Conservation (phyloP, 768 basidiomycete genomes). For the Amanita phalloides region DNA sequence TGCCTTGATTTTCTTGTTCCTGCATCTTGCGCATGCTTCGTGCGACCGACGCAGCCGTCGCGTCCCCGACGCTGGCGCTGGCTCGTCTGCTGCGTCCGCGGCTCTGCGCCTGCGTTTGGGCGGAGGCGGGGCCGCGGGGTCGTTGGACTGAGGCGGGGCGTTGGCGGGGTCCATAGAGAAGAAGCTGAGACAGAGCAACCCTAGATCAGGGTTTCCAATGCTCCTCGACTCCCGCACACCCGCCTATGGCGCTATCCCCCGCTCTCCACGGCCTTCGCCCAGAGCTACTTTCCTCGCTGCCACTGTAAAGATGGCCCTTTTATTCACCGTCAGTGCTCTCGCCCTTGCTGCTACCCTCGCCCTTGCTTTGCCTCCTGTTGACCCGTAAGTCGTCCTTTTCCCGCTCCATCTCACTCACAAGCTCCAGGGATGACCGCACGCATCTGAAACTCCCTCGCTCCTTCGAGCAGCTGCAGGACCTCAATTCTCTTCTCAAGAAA, state of each 20-base stretch:
- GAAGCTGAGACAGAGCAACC: conserved; percentile 11
- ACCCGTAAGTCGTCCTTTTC: conserved; percentile 43
- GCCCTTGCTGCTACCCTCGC: conserved; percentile 72
- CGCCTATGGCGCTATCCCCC: conserved; percentile 43
- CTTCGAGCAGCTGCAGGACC: conserved; percentile 75
- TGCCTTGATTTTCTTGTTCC: conserved; percentile 96
- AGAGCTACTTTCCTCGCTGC: conserved; percentile 66
- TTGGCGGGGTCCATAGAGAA: conserved; percentile 20
- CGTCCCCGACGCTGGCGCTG: conserved; percentile 48
- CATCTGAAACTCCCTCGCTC: conserved; percentile 77
- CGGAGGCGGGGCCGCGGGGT: conserved; percentile 20
- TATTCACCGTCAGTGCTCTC: conserved; percentile 62
- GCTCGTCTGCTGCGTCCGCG: conserved; percentile 41
- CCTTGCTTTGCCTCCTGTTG: conserved; percentile 68
- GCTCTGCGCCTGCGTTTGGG: conserved; percentile 48
- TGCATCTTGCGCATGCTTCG: conserved; percentile 87
- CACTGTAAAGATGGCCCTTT: conserved; percentile 69
- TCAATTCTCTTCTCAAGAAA: conserved; percentile 83
- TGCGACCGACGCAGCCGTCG: conserved; percentile 79
- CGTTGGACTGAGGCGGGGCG: conserved; percentile 9
- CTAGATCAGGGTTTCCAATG: conserved; percentile 15
- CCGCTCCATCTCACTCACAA: conserved; percentile 3
- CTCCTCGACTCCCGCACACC: conserved; percentile 36
- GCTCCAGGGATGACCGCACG: conserved; percentile 58
- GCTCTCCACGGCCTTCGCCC: conserved; percentile 31